Base-by-base conservation (phyloP, 495 filamentous ascomycete genomes). In the Neurospora sp. region DNA sequence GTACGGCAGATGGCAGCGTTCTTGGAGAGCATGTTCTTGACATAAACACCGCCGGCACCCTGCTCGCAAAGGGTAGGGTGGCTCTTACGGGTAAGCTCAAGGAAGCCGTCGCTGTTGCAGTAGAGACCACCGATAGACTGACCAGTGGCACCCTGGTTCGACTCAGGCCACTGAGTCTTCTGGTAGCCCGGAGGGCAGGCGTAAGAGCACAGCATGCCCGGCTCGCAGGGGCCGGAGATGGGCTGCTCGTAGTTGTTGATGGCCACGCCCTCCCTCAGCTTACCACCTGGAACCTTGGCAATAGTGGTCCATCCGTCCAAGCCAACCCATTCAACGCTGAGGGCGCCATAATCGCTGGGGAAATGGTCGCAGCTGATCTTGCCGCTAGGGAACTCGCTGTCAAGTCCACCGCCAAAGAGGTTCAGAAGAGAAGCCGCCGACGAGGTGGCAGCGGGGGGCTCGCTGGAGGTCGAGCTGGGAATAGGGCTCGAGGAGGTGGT, bases 161-260 rank as follows among this genome's bases (percentile, higher is more conserved):
- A 70, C 73, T 77, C 70, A 42, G 96, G 96, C 94, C 94, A 99
- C 82, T 98, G 94, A 45, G 90, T 87, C 87, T 98, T 98, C 77
- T 94, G 90, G 84, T 94, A 98, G 70, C 94, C 94, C 65, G 90
- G 78, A 8, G 96, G 94, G 84, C 96, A 99, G 70, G 92, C 93
- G 78, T 98, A 99, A 6, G 94, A 97, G 87, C 96, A 98, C 84
- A 93, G 92, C 61, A 85, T 83, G 45, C 89, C 90, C 9, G 84
- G 79, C 35, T 74, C 79, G 81, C 93, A 94, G 69, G 79, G 76
- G 69, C 90, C 88, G n/a, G 82, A 83, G 70, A 91, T 90, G 53
- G 84, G 86, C 72, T 93, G 93, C 70, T 88, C 79, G 76, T 88
- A 89, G 75, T 88, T 86, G 81, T 80, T 79, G 69, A 87, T 81